Evolutionary conservation across 2,329 filamentous ascomycete genomes (phyloP).

Genomic region (Ophiognomonia clavigignenti-juglandacearum): DNA sequence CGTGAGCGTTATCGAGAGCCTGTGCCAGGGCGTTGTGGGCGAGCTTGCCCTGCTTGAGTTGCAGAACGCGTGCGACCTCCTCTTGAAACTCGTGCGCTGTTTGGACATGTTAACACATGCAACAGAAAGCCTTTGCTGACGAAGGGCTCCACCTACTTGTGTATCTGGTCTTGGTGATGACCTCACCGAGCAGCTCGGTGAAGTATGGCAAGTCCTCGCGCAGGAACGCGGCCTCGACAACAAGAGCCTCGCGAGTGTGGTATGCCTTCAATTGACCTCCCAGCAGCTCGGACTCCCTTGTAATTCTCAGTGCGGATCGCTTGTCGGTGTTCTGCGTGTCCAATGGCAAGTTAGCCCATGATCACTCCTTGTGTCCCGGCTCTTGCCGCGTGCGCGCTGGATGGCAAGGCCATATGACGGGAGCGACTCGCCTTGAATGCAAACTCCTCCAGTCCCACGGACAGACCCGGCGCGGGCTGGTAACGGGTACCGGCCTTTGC

Average conservation of each 20-base stretch:
- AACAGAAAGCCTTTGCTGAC: constrained; percentile 1
- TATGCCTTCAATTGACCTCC: constrained; percentile 83
- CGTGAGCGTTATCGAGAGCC: constrained; percentile 81
- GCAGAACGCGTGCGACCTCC: constrained; percentile 73
- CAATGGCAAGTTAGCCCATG: constrained; percentile 44
- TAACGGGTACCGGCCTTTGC: constrained; percentile 93
- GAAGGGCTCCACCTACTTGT: constrained; percentile 49
- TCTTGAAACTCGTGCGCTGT: constrained; percentile 87
- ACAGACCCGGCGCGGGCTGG: constrained; percentile 82
- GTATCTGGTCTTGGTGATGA: constrained; percentile 84
- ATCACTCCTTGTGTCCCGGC: neutral
- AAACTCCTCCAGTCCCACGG: constrained; percentile 87
- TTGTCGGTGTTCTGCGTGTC: constrained; percentile 69
- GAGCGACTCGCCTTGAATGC: constrained; percentile 77
- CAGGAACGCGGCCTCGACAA: constrained; percentile 92
- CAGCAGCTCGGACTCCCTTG: constrained; percentile 90
- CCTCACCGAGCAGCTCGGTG: constrained; percentile 89
- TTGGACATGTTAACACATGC: constrained; percentile 14
- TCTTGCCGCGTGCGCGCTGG: constrained; percentile 15
- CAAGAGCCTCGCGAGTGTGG: constrained; percentile 88
- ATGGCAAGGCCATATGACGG: too few relatives aligned
- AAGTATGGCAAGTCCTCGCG: constrained; percentile 96
- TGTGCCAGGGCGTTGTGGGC: constrained; percentile 58
- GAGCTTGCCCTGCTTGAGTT: constrained; percentile 70
- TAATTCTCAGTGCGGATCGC: constrained; percentile 87